These are phyloP conservation scores for Curvularia verruculosa DNA, from an alignment of 2,329 filamentous ascomycete genomes.

Conservation along the genomic window DNA sequence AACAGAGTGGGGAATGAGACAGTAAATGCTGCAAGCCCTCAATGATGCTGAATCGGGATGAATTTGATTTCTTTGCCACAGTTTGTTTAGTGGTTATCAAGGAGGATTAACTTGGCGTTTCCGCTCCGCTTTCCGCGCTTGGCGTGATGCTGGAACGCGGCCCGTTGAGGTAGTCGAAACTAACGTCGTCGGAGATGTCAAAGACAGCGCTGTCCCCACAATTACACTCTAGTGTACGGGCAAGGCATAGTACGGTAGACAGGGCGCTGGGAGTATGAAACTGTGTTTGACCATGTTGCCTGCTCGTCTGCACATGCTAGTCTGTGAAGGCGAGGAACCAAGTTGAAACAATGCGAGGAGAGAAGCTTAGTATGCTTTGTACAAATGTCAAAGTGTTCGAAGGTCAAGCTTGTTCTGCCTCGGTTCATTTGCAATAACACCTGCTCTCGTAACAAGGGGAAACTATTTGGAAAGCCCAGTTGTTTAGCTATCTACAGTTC, in stretches of 20 bases:
- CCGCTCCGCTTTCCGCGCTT: conserved; percentile 5
- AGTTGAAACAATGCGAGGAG: too few relatives aligned
- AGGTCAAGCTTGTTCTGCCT: too few relatives aligned
- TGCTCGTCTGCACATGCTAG: too few relatives aligned
- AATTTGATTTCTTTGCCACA: neutral
- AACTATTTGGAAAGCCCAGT: too few relatives aligned
- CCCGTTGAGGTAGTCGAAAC: conserved; percentile 1
- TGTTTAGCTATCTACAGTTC: neutral
- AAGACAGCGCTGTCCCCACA: neutral
- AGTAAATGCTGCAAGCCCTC: neutral
- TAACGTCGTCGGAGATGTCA: neutral
- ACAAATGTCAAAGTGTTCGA: too few relatives aligned
- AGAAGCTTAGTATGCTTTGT: too few relatives aligned
- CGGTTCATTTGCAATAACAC: too few relatives aligned
- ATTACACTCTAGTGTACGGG: too few relatives aligned
- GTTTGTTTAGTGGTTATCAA: neutral
- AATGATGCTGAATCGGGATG: neutral
- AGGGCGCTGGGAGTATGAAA: neutral
- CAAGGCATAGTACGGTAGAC: too few relatives aligned
- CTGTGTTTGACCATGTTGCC: neutral
- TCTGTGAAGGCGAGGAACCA: too few relatives aligned
- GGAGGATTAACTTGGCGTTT: conserved; percentile 7
- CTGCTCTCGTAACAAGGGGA: too few relatives aligned
- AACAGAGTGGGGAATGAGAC: neutral
- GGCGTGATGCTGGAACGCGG: conserved; percentile 2